Percentiles rank a stretch among this genome's conserved stretches.
Conservation (phyloP, 2,329 filamentous ascomycete genomes). For the Aspergillus udagawae region DNA sequence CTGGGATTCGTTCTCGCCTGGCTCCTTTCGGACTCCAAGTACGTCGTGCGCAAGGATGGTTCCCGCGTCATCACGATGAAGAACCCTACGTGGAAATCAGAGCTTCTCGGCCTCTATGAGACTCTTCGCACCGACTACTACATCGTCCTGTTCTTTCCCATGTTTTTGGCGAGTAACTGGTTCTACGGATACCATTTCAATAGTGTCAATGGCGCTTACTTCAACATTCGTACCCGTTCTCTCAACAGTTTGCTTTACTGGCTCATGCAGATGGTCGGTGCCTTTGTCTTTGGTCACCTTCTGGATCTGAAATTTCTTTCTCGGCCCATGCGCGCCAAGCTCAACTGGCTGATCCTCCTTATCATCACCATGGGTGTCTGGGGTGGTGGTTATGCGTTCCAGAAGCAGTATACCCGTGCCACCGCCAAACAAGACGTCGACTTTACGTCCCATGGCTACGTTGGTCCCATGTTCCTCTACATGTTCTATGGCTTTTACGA, state of each 20-base stretch:
- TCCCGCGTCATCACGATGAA: slow-evolving; percentile 83
- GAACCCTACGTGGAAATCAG: slow-evolving; percentile 79
- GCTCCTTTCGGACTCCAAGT: slow-evolving; percentile 65
- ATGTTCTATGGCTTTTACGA: slow-evolving; percentile 90
- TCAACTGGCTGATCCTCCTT: slow-evolving; percentile 59
- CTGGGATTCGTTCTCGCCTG: slow-evolving; percentile 66
- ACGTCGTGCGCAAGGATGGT: slow-evolving; percentile 71
- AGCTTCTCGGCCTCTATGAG: slow-evolving; percentile 71
- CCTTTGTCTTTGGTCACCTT: slow-evolving; percentile 65
- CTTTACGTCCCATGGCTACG: slow-evolving; percentile 64
- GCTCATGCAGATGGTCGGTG: slow-evolving; percentile 72
- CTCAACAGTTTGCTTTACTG: slow-evolving; percentile 79
- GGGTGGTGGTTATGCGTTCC: slow-evolving; percentile 78
- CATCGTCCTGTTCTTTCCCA: slow-evolving; percentile 72
- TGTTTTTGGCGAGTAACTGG: slow-evolving; percentile 77
- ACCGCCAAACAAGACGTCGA: slow-evolving; percentile 46
- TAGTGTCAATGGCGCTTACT: slow-evolving; percentile 64
- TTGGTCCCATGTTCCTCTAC: slow-evolving; percentile 81
- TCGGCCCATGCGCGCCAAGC: slow-evolving; percentile 65
- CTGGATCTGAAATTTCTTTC: slow-evolving; percentile 61
- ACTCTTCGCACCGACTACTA: slow-evolving; percentile 67
- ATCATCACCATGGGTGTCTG: slow-evolving; percentile 71
- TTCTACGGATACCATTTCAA: slow-evolving; percentile 81
- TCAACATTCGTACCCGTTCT: slow-evolving; percentile 70
- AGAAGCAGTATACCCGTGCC: slow-evolving; percentile 56